These are phyloP conservation scores for Tagetes patula DNA, from an alignment of 129 eudicot genomes.

Conservation along the genomic window DNA sequence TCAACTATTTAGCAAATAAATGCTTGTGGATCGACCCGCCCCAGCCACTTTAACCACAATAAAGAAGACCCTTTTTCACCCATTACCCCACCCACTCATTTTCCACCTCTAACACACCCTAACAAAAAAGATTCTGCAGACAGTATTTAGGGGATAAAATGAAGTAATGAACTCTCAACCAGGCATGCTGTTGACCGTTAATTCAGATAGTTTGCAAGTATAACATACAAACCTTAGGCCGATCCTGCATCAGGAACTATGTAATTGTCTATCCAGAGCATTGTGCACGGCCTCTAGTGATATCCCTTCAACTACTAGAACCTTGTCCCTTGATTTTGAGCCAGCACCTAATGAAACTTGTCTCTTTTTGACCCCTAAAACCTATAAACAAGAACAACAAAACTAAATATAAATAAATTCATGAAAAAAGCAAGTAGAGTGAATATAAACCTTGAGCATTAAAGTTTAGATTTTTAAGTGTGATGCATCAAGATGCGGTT, in stretches of 20 bases:
- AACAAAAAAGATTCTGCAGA: background rate
- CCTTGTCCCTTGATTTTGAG: constrained; percentile 82
- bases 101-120: background rate
- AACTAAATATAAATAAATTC: background rate
- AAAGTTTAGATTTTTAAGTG: background rate
- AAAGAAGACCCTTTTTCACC: background rate
- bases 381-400: constrained; percentile 37
- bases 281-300: constrained; percentile 59
- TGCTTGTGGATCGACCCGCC: background rate
- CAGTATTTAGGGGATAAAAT: background rate
- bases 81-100: background rate
- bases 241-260: constrained; percentile 30
- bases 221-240: background rate
- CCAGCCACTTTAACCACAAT: background rate
- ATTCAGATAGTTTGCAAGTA: background rate
- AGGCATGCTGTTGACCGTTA: background rate
- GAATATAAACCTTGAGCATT: background rate
- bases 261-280: constrained; percentile 52
- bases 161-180: background rate
- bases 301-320: constrained; percentile 65
- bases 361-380: constrained; percentile 76
- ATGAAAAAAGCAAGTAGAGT: background rate
- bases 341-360: constrained; percentile 84
- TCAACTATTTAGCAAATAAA: no score
- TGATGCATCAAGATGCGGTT: background rate